phyloP scores from a whole-genome alignment of 2,329 filamentous ascomycete genomes.

The Aspergillus intermedius region DNA sequence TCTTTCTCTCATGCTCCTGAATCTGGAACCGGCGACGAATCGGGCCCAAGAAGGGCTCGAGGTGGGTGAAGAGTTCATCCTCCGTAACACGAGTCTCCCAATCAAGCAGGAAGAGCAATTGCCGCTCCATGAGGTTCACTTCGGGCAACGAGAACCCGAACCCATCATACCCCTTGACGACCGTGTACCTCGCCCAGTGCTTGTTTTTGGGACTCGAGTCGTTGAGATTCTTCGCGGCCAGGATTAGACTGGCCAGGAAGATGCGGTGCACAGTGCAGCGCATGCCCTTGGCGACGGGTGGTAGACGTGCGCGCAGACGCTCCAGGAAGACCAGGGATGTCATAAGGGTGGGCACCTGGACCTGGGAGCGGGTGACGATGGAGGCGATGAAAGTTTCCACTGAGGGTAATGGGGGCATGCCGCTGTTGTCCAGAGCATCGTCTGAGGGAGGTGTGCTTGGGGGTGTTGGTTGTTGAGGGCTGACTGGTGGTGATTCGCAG shows the following conservation, averaged over 20 bases:
- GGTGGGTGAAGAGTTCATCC: conserved; percentile 77
- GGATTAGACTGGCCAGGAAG: conserved; percentile 64
- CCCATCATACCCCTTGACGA: conserved; percentile 62
- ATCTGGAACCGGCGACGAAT: conserved; percentile 59
- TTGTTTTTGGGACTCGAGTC: conserved; percentile 99
- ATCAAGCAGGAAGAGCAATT: conserved; percentile 86
- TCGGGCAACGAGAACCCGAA: conserved; percentile 93
- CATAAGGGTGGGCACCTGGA: conserved; percentile 96
- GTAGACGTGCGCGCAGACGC: conserved; percentile 74
- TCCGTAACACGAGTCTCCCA: conserved; percentile 86
- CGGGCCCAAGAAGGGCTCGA: conserved; percentile 82
- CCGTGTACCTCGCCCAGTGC: conserved; percentile 95
- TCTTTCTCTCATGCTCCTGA: conserved; percentile 41
- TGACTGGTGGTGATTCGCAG: conserved; percentile 46
- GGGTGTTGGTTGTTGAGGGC: conserved; percentile 47
- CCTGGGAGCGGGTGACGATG: conserved; percentile 85
- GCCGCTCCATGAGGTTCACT: conserved; percentile 99
- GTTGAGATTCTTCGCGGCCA: conserved; percentile 93
- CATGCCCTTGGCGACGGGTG: conserved; percentile 91
- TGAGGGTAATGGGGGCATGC: conserved; percentile 57
- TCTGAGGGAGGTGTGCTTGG: conserved; percentile 53
- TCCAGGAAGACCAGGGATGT: conserved; percentile 89
- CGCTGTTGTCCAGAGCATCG: conserved; percentile 29
- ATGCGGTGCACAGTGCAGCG: conserved; percentile 96
- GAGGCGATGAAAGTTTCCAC: conserved; percentile 88